Evolutionary conservation across 1,284 basidiomycete genomes (phyloP).

Genomic region (Erythrobasidium hasegawianum): DNA sequence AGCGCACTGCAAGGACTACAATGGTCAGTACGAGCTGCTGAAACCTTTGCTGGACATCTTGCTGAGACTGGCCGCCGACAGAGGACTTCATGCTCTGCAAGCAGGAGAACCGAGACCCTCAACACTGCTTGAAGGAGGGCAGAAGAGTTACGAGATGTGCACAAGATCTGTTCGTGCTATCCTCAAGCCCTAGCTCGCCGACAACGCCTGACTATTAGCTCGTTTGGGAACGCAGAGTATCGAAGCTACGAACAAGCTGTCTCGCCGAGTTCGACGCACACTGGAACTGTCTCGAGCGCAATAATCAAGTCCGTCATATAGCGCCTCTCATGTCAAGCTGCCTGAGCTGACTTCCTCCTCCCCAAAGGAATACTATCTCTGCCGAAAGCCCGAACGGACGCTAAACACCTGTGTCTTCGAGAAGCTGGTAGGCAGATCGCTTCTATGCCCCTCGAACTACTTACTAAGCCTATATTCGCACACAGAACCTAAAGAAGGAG

Average conservation of each 20-base stretch:
- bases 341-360: neutral
- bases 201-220: neutral
- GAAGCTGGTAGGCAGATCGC: constrained; percentile 60
- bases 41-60: neutral
- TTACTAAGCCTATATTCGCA: neutral
- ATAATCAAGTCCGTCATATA: constrained; percentile 76
- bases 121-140: constrained; percentile 92
- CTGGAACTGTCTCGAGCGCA: constrained; percentile 89
- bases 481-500: constrained; percentile 80
- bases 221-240: constrained; percentile 58
- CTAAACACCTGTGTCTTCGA: constrained; percentile 96
- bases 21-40: constrained; percentile 62
- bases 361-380: constrained; percentile 76
- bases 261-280: constrained; percentile 82
- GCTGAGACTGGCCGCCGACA: no score
- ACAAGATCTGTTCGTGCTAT: constrained; percentile 73
- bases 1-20: constrained; percentile 90
- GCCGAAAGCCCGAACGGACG: constrained; percentile 81
- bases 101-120: constrained; percentile 80
- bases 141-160: constrained; percentile 93
- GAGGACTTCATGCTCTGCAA: constrained; percentile 99
- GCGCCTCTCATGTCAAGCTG: neutral
- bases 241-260: constrained; percentile 91
- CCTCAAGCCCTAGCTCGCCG: constrained; percentile 13
- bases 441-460: neutral